phyloP scores from a whole-genome alignment of 2,329 filamentous ascomycete genomes.

The Aureobasidium melanogenum region DNA sequence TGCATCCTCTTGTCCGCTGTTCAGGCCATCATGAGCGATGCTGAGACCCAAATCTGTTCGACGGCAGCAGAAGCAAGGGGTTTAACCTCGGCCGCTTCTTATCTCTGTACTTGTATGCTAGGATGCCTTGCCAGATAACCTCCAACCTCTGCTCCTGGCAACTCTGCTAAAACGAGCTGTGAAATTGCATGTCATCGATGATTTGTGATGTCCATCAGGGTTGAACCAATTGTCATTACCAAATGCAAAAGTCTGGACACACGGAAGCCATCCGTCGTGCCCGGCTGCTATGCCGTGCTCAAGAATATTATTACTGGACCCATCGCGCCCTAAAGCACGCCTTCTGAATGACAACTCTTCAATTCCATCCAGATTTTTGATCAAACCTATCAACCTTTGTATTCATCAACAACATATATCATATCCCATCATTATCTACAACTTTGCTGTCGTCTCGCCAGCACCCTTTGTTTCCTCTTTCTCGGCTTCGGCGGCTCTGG shows the following conservation, averaged over 20 bases:
- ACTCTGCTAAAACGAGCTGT: neutral
- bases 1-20: neutral
- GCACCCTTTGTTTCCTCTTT: slow-evolving; percentile 18
- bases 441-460: slow-evolving; percentile 1
- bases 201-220: neutral
- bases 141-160: no score
- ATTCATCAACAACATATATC: neutral
- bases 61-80: no score
- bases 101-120: no score
- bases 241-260: neutral
- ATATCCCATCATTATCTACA: neutral
- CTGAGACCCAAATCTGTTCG: neutral
- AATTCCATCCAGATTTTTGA: neutral
- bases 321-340: neutral
- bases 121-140: neutral
- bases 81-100: no score
- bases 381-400: neutral
- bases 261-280: neutral
- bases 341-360: neutral
- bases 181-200: neutral
- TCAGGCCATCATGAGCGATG: neutral
- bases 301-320: neutral
- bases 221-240: neutral
- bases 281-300: neutral
- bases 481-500: slow-evolving; percentile 19